A percentile compares a stretch with the other conserved stretches of the same genome.
These are phyloP conservation scores for Schoenoplectus triqueter DNA, from an alignment of 202 grass and related monocot genomes.

Conservation along the genomic window DNA sequence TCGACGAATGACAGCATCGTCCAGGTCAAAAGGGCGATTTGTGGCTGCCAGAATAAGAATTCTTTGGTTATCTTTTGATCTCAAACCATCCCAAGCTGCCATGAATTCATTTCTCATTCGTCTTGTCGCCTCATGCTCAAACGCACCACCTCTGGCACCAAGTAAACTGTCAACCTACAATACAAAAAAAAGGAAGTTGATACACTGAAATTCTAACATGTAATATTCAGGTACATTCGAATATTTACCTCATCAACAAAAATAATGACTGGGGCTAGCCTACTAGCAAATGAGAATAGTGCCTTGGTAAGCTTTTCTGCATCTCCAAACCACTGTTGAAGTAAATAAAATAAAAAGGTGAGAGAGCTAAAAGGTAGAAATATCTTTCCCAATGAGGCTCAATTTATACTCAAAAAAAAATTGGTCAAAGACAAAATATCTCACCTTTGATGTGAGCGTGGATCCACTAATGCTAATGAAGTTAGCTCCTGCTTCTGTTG, in stretches of 20 bases:
- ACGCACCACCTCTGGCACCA: conserved; percentile 88
- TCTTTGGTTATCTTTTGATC: conserved; percentile 85
- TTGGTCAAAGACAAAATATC: conserved; percentile 13
- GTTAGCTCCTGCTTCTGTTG: conserved; percentile 95
- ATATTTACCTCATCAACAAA: conserved; percentile 90
- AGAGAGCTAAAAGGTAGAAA: conserved; percentile 20
- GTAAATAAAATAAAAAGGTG: conserved; percentile 38
- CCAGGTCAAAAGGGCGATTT: conserved; percentile 97
- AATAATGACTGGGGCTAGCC: conserved; percentile 88
- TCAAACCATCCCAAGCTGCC: conserved; percentile 97
- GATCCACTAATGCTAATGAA: conserved; percentile 97
- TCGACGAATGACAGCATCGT: conserved; percentile 90
- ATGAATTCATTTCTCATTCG: conserved; percentile 98
- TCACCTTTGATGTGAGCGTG: conserved; percentile 93
- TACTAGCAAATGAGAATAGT: conserved; percentile 91
- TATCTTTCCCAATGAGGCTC: background rate
- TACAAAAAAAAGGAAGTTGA: conserved; percentile 35
- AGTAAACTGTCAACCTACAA: conserved; percentile 92
- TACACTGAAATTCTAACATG: conserved; percentile 27
- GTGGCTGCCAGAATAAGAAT: conserved; percentile 96
- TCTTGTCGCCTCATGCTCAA: conserved; percentile 96
- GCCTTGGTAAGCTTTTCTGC: conserved; percentile 98
- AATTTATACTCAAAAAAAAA: background rate
- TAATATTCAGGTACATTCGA: conserved; percentile 18
- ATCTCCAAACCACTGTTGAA: conserved; percentile 97